phyloP scores from a whole-genome alignment of 768 basidiomycete species.

The Mycena indigotica region DNA sequence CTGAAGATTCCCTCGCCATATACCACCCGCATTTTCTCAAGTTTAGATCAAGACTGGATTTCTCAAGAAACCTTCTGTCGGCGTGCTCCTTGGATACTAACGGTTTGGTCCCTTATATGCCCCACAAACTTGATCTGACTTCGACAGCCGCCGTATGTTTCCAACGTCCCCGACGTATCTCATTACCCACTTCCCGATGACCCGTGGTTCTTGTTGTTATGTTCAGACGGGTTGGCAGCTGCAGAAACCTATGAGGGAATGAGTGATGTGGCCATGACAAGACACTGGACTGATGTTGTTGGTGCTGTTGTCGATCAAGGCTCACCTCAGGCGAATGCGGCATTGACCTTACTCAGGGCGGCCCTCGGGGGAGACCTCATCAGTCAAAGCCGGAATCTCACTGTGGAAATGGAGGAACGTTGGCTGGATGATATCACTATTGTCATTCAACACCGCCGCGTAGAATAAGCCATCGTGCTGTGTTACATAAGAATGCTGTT shows the following conservation, averaged over 20 bases:
- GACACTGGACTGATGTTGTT: slow-evolving; percentile 36
- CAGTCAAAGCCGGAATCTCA: slow-evolving; percentile 37
- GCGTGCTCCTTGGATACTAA: slow-evolving; percentile 36
- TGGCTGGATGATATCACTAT: slow-evolving; percentile 53
- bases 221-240: slow-evolving; percentile 43
- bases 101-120: slow-evolving; percentile 16
- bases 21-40: slow-evolving; percentile 40
- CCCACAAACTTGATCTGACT: background rate
- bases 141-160: slow-evolving; percentile 46
- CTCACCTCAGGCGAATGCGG: slow-evolving; percentile 30
- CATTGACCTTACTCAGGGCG: slow-evolving; percentile 43
- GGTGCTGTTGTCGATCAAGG: slow-evolving; percentile 21
- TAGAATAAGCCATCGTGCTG: background rate
- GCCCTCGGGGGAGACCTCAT: slow-evolving; percentile 41
- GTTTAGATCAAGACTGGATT: slow-evolving; percentile 37
- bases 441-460: slow-evolving; percentile 37
- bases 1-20: slow-evolving; percentile 48
- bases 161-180: slow-evolving; percentile 42
- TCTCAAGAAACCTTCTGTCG: slow-evolving; percentile 32
- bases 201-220: slow-evolving; percentile 43
- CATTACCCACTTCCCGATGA: slow-evolving; percentile 33
- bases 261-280: slow-evolving; percentile 27
- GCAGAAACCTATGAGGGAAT: slow-evolving; percentile 36
- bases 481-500: background rate
- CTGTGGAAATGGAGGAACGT: slow-evolving; percentile 45